Percentiles rank a stretch among this genome's conserved stretches.
phyloP scores from a whole-genome alignment of 2,329 filamentous ascomycete genomes.

The Dactylonectria estremocensis region DNA sequence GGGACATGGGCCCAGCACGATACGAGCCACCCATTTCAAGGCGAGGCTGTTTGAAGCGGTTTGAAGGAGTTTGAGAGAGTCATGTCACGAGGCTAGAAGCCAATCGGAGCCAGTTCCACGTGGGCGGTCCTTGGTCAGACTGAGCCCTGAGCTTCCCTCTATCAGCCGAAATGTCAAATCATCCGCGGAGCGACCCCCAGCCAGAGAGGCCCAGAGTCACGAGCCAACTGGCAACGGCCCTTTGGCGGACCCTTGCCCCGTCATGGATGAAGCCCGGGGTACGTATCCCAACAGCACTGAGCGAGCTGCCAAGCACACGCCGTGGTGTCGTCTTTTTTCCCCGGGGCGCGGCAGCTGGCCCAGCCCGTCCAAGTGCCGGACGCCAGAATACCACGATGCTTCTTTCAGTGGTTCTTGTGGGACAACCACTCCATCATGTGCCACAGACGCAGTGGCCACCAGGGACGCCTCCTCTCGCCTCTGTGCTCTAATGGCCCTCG shows the following conservation, averaged over 20 bases:
- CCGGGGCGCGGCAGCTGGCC: slow-evolving; percentile 21
- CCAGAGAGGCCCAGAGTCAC: slow-evolving; percentile 1
- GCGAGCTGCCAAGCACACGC: too few species aligned
- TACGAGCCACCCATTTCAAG: slow-evolving; percentile 26
- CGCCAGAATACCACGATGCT: slow-evolving; percentile 14
- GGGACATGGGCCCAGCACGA: slow-evolving; percentile 12
- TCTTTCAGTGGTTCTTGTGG: slow-evolving; percentile 23
- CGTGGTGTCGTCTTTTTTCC: not conserved
- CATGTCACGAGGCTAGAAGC: slow-evolving; percentile 24
- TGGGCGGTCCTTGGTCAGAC: slow-evolving; percentile 41
- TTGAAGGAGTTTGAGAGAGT: slow-evolving; percentile 34
- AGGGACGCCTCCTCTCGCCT: not conserved
- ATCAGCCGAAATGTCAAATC: slow-evolving; percentile 28
- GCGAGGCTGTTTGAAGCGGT: slow-evolving; percentile 14
- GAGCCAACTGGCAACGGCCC: slow-evolving; percentile 9
- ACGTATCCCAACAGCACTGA: not conserved
- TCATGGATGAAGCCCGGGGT: slow-evolving; percentile 5
- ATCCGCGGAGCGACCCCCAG: slow-evolving; percentile 18
- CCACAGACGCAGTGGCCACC: slow-evolving; percentile 14
- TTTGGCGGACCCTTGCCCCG: slow-evolving; percentile 14
- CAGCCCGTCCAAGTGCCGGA: slow-evolving; percentile 27
- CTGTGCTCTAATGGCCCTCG: slow-evolving; percentile 19
- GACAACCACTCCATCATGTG: slow-evolving; percentile 15
- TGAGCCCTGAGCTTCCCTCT: slow-evolving; percentile 32
- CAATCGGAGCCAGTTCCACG: slow-evolving; percentile 48